Base-by-base conservation (phyloP, 768 basidiomycete species). In the Neoboletus subvelutipes region DNA sequence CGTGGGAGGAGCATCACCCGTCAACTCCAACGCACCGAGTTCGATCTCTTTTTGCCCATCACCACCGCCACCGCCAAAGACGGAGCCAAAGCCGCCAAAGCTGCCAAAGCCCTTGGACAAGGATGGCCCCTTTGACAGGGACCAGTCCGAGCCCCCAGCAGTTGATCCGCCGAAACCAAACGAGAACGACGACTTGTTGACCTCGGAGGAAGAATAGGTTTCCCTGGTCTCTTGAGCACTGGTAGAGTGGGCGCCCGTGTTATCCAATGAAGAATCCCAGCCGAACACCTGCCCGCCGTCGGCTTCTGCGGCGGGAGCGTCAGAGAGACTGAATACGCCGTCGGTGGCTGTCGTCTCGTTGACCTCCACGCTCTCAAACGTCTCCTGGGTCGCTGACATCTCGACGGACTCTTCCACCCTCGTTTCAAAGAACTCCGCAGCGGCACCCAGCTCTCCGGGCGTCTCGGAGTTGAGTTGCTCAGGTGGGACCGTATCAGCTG, bases 401-500 rank as follows among this genome's bases (percentile, higher is more conserved):
- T 71, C 61, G 13, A 53, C 1, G 2, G 13, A 47, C 10, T 59
- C 41, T 34, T 68, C 61, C 15, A 37, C 12, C 8, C 9, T 41
- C 7, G 55, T 22, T 34, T 66, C 60, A 22, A 46, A 6, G 3
- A 51, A 3, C 45, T 64, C 58, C 1, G 54, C 15, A 18, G 36
- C 29, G 33, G 34, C 1, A 1, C 9, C 18, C 11, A 34, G 5
- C 31, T 54, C 61, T n/a, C 20, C 49, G 22, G 36, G 18, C 13
- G 55, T 28, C 36, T 50, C 68, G 12, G 20, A 37, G 17, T 29
- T 12, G 33, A 66, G 47, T n/a, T 63, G 57, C 7, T 71, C 66
- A 28, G 56, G 53, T 10, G 71, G 71, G 20, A 61, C 45, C 17
- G 63, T 59, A 37, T 73, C 71, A 33, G 70, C 70, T 1, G 70